Conservation (phyloP, 2,329 filamentous ascomycete genomes). For the Xylariales sp. region DNA sequence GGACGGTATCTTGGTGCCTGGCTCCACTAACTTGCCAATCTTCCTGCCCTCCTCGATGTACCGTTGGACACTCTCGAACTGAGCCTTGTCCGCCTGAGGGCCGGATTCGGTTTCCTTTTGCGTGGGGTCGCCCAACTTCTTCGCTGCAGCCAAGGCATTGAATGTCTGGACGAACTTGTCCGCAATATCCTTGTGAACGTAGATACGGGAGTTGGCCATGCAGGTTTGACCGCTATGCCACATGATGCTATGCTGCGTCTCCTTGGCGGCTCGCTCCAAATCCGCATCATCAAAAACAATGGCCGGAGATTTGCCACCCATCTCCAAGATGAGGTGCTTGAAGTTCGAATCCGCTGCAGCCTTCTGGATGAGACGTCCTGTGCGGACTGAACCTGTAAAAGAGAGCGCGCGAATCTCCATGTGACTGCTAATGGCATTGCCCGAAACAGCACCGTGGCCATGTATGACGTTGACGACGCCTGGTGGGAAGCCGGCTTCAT, state of each 20-base stretch:
- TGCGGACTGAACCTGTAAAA: conserved; percentile 71
- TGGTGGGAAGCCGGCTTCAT: conserved; percentile 69
- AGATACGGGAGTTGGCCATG: conserved; percentile 54
- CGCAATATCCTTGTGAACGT: conserved; percentile 49
- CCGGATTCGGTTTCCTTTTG: conserved; percentile 31
- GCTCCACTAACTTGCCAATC: conserved; percentile 21
- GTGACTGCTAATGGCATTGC: conserved; percentile 63
- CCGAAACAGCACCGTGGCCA: conserved; percentile 62
- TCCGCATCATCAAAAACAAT: conserved; percentile 63
- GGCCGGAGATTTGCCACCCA: conserved; percentile 64
- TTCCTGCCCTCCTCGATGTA: conserved; percentile 43
- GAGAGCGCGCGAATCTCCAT: conserved; percentile 66
- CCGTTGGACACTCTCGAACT: conserved; percentile 41
- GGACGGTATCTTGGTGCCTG: conserved; percentile 11
- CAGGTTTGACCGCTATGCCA: conserved; percentile 55
- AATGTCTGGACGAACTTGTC: conserved; percentile 56
- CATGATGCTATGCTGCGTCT: conserved; percentile 39
- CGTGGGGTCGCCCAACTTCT: conserved; percentile 33
- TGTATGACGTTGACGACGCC: conserved; percentile 70
- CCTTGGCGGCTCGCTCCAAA: conserved; percentile 57
- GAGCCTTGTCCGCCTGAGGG: conserved; percentile 45
- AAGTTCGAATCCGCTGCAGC: conserved; percentile 59
- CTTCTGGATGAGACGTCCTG: conserved; percentile 69
- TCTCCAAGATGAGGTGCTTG: conserved; percentile 63
- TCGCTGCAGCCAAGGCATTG: conserved; percentile 37